Conservation (phyloP, 2,329 filamentous ascomycete genomes). For the Penicillium sp. region DNA sequence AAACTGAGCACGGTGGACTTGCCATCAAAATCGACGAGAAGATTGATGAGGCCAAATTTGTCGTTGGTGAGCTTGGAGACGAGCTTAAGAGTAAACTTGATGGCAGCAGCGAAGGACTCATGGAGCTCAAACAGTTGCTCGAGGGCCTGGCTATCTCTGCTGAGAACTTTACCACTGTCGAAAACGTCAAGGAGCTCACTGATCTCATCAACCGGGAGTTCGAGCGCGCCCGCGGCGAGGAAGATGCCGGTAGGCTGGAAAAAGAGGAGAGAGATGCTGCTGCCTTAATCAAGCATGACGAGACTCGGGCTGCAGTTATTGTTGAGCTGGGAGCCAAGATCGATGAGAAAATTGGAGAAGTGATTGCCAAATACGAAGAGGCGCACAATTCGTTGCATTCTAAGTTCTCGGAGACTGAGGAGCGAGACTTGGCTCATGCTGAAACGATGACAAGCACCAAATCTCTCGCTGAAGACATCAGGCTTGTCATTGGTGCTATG, state of each 20-base stretch:
- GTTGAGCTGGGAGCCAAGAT: constrained; percentile 57
- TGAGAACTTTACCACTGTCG: constrained; percentile 47
- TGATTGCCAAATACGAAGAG: constrained; percentile 86
- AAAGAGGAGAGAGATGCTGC: constrained; percentile 61
- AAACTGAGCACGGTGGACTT: constrained; percentile 76
- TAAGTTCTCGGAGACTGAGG: constrained; percentile 70
- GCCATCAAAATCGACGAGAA: constrained; percentile 75
- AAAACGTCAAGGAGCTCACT: constrained; percentile 70
- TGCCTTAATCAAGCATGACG: constrained; percentile 59
- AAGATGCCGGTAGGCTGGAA: constrained; percentile 78
- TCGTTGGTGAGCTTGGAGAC: constrained; percentile 75
- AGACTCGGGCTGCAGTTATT: constrained; percentile 56
- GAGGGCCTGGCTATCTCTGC: constrained; percentile 67
- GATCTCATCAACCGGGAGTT: constrained; percentile 82
- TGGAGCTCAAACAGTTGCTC: constrained; percentile 57
- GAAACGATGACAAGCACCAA: constrained; percentile 74
- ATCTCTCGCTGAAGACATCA: constrained; percentile 80
- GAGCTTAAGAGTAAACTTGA: constrained; percentile 74
- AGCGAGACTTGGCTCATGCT: constrained; percentile 70
- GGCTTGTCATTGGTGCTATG: constrained; percentile 79
- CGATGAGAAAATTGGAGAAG: constrained; percentile 75
- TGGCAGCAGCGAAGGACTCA: constrained; percentile 68
- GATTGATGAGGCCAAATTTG: constrained; percentile 73
- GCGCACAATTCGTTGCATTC: constrained; percentile 73
- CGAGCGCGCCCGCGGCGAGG: constrained; percentile 77